Percentiles rank a stretch among this genome's conserved stretches.
Conservation (phyloP, 768 basidiomycete species). For the Boletus sp. region DNA sequence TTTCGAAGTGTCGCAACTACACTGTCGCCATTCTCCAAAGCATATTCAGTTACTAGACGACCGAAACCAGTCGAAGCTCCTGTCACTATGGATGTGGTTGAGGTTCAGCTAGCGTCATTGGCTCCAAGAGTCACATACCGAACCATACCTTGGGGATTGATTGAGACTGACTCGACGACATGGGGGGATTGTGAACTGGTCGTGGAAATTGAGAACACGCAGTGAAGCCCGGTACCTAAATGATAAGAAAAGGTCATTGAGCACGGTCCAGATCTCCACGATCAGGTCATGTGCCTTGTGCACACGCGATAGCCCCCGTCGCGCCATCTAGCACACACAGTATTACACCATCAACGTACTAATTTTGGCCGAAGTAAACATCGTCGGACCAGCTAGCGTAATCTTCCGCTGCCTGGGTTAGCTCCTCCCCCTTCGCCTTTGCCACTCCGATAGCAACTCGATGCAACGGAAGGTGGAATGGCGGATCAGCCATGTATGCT, state of each 20-base stretch:
- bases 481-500: constrained; percentile 22
- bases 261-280: too few relatives aligned
- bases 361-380: constrained; percentile 15
- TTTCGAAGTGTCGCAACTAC: constrained; percentile 46
- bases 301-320: too few relatives aligned
- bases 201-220: too few relatives aligned
- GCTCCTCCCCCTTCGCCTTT: constrained; percentile 20
- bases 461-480: constrained; percentile 27
- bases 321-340: too few relatives aligned
- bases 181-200: background rate
- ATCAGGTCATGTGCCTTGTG: too few relatives aligned
- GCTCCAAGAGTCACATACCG: constrained; percentile 7
- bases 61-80: constrained; percentile 44
- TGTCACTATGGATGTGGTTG: constrained; percentile 34
- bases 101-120: background rate
- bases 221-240: too few relatives aligned
- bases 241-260: too few relatives aligned
- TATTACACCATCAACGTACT: too few relatives aligned
- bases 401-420: constrained; percentile 23
- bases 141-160: constrained; percentile 23
- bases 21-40: constrained; percentile 38
- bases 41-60: constrained; percentile 31
- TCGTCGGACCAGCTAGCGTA: constrained; percentile 31
- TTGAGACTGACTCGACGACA: background rate
- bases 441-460: constrained; percentile 21